These are phyloP conservation scores for Aphanomyces euteiches DNA, from an alignment of 352 stramenopile genomes.

Conservation along the genomic window DNA sequence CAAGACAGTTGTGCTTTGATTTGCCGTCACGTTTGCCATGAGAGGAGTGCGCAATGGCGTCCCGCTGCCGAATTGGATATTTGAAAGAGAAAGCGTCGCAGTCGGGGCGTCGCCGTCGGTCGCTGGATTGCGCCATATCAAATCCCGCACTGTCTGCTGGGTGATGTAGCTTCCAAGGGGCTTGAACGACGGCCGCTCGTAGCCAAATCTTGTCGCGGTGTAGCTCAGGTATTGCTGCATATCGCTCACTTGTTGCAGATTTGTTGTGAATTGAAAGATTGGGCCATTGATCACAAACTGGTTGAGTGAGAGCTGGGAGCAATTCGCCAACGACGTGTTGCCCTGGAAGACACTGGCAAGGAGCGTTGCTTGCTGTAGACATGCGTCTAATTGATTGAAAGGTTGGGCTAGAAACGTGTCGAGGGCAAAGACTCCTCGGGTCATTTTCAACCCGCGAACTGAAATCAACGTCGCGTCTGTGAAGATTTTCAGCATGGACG, in stretches of 20 bases:
- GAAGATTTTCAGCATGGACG: background rate
- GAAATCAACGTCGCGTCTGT: background rate
- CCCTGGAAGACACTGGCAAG: background rate
- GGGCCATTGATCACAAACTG: background rate
- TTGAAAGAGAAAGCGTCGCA: conserved; percentile 9
- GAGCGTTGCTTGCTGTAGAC: background rate
- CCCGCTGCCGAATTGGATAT: conserved; percentile 6
- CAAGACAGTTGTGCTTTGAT: background rate
- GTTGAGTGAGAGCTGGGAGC: background rate
- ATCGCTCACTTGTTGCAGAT: conserved; percentile 3
- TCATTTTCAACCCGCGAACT: background rate
- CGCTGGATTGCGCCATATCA: conserved; percentile 17
- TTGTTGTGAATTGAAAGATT: background rate
- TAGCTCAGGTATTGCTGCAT: conserved; percentile 21
- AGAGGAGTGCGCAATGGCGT: background rate
- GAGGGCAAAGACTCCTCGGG: conserved; percentile 20
- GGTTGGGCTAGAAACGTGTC: conserved; percentile 23
- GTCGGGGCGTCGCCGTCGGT: background rate
- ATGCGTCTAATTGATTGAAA: background rate
- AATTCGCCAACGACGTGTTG: background rate
- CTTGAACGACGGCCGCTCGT: background rate
- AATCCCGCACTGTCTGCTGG: background rate
- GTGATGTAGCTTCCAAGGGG: conserved; percentile 18
- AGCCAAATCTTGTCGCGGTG: conserved; percentile 11
- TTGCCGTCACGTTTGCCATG: conserved; percentile 14